Conservation (phyloP, 2,329 filamentous ascomycete species). For the Aspergillus neotritici region DNA sequence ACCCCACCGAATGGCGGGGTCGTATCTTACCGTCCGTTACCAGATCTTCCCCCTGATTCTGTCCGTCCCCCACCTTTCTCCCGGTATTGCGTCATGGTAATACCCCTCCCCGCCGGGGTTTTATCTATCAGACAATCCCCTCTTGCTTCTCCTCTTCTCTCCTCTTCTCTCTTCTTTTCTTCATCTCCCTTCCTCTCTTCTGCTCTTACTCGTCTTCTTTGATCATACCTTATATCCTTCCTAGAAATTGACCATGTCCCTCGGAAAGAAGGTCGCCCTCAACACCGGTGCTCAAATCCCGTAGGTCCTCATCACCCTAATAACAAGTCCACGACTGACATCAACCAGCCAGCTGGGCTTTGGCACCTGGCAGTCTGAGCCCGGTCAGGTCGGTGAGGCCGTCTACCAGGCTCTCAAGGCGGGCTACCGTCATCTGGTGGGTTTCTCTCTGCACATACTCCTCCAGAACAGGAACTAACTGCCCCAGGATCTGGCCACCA, state of each 20-base stretch:
- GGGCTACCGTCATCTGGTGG: constrained; percentile 37
- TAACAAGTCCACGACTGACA: neutral
- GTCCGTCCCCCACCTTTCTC: too few relatives aligned
- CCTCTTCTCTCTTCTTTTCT: constrained; percentile 3
- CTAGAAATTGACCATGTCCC: constrained; percentile 30
- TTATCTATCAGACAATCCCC: constrained; percentile 1
- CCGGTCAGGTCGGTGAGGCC: constrained; percentile 36
- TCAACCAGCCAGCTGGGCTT: constrained; percentile 33
- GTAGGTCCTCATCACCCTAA: constrained; percentile 21
- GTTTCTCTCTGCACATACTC: too few relatives aligned
- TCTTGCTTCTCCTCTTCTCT: constrained; percentile 2
- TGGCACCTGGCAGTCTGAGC: constrained; percentile 38
- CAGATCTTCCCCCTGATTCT: too few relatives aligned
- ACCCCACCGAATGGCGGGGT: too few relatives aligned
- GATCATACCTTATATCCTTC: neutral
- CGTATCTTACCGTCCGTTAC: too few relatives aligned
- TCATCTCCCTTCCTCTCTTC: neutral
- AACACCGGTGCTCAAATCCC: constrained; percentile 36
- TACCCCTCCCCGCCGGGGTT: neutral
- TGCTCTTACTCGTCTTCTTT: neutral
- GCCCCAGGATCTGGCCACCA: constrained; percentile 34
- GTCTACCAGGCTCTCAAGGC: constrained; percentile 37
- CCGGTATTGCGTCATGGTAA: too few relatives aligned
- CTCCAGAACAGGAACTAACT: constrained; percentile 10
- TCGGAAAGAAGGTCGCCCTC: constrained; percentile 36